phyloP scores from a whole-genome alignment of 306 rosid species.

The Cajanus cajan region DNA sequence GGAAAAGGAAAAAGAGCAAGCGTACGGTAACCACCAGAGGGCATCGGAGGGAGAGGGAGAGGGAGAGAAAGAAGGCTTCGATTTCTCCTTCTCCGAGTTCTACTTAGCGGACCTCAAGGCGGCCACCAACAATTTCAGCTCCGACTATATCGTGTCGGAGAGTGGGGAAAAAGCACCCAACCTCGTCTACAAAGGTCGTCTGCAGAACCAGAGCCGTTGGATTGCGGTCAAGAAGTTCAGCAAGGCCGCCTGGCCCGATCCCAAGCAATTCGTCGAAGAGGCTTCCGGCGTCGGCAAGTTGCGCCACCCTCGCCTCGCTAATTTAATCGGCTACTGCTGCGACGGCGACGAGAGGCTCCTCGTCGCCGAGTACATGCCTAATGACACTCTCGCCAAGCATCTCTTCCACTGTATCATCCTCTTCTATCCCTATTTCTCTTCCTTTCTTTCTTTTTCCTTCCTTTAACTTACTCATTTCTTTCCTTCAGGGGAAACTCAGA shows the following conservation, averaged over 20 bases:
- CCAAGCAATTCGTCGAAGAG: conserved; percentile 92
- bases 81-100: conserved; percentile 67
- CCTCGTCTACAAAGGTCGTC: conserved; percentile 81
- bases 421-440: neutral
- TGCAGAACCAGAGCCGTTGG: conserved; percentile 62
- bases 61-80: neutral
- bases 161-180: conserved; percentile 92
- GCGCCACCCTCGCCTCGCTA: conserved; percentile 80
- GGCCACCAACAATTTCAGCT: conserved; percentile 83
- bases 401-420: conserved; percentile 65
- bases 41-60: neutral
- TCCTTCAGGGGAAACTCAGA: conserved; percentile 86
- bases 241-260: conserved; percentile 93
- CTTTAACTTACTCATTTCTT: no score
- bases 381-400: conserved; percentile 97
- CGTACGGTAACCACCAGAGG: conserved; percentile 1
- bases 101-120: conserved; percentile 69
- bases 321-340: conserved; percentile 92
- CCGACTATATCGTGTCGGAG: conserved; percentile 81
- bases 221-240: conserved; percentile 97
- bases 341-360: conserved; percentile 96
- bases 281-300: conserved; percentile 87
- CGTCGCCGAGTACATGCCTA: conserved; percentile 96
- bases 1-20: conserved; percentile 24
- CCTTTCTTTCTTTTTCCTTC: neutral